Base-by-base conservation (phyloP, 1,139 yeast genomes). In the Citeromyces siamensis region DNA sequence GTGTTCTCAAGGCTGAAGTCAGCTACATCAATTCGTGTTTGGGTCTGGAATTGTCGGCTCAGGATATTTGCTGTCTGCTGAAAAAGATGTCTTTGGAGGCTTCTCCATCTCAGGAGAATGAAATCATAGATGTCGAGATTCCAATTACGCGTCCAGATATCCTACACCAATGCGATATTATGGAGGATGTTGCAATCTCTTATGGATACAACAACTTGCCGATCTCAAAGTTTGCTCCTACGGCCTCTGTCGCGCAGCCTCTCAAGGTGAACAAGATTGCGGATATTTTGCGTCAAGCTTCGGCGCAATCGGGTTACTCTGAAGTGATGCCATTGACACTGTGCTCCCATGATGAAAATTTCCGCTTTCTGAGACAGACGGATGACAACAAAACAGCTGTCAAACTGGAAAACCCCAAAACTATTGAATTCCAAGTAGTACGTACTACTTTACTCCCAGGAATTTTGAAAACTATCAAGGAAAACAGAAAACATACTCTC, bases 181-280 rank as follows among this genome's bases (percentile, higher is more conserved):
- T 93, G 95, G 99, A 93, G 61, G 99, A 93, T 59, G 95, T 88
- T 35, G 98, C 96, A 37, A 81, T 93, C 55, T 94, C 86, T 26
- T 93, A 86, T 56, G 99, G 98, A 41, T 93, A 80, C 68, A 83
- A 88, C 62, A 85, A 84, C 57, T 70, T 93, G 53, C 70, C 70
- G 44, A 84, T 79, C 60, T 78, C 94, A 39, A 81, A 81, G 56
- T 93, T 94, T 42, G 66, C 76, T 47, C 69, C 88, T 40, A 80
- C 83, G 34, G 76, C 88, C 37, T 74, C 86, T 41, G 80, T 84
- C 45, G 95, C 95, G 13, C 68, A 82, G 40, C 86, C 97, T 36
- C 72, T 88, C 55, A 95, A 95, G 41, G 71, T 93, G 52, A 90
- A 90, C 66, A 85, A 84, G 59, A 72, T 93, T 37, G 71, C 93